Percentiles rank a stretch among this genome's conserved stretches.
phyloP scores from a whole-genome alignment of 768 basidiomycete genomes.

The Lactifluus piperatus region DNA sequence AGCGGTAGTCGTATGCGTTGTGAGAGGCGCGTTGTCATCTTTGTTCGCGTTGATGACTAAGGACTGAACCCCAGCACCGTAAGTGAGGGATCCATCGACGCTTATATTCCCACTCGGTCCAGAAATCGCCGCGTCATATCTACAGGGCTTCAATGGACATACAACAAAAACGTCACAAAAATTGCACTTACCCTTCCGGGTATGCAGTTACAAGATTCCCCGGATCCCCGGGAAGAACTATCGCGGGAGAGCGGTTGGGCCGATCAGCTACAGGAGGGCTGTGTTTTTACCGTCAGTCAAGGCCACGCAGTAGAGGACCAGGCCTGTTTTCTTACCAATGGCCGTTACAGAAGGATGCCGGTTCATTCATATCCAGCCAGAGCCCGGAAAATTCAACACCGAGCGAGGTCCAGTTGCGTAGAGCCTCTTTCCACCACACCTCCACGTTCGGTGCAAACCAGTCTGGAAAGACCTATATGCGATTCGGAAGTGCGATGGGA shows the following conservation, averaged over 20 bases:
- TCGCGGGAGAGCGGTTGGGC: conserved; percentile 44
- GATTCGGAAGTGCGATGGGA: neutral
- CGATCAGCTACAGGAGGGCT: conserved; percentile 52
- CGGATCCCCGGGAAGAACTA: conserved; percentile 49
- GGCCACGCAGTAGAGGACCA: neutral
- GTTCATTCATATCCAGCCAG: conserved; percentile 67
- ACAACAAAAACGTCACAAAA: neutral
- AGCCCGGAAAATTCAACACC: conserved; percentile 57
- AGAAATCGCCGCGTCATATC: conserved; percentile 52
- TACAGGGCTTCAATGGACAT: conserved; percentile 22
- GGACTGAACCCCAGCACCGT: conserved; percentile 26
- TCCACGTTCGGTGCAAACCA: conserved; percentile 49
- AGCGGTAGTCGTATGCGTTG: conserved; percentile 42
- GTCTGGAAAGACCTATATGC: conserved; percentile 45
- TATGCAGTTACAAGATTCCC: conserved; percentile 47
- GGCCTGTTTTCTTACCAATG: conserved; percentile 24
- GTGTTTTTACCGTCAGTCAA: neutral
- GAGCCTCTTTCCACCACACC: conserved; percentile 52
- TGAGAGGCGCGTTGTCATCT: conserved; percentile 17
- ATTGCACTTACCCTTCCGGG: conserved; percentile 52
- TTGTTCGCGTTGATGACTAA: neutral
- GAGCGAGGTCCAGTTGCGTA: conserved; percentile 42
- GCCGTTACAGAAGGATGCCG: conserved; percentile 53
- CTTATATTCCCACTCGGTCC: conserved; percentile 72
- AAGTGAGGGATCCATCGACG: conserved; percentile 56